These are phyloP conservation scores for Manihot esculenta DNA, from an alignment of 441 rosid genomes.

Conservation along the genomic window DNA sequence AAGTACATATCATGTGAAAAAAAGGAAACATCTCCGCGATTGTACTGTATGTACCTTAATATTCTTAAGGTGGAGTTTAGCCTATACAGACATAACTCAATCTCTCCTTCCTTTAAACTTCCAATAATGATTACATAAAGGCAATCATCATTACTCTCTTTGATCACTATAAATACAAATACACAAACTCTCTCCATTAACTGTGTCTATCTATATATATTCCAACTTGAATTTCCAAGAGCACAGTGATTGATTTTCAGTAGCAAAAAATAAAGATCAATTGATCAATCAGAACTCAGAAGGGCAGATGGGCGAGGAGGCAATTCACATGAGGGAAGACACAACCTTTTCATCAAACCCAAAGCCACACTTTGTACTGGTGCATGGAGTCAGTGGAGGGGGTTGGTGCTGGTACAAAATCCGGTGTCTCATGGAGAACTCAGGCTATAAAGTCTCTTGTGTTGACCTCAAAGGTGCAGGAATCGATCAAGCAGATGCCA, in stretches of 20 bases:
- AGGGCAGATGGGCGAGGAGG: conserved; percentile 32
- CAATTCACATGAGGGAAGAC: neutral
- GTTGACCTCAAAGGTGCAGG: conserved; percentile 76
- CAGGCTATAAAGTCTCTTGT: conserved; percentile 77
- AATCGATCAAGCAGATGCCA: conserved; percentile 48
- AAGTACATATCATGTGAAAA: neutral
- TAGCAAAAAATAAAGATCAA: no score
- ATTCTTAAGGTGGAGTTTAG: conserved; percentile 1
- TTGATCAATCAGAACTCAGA: no score
- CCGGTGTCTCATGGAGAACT: conserved; percentile 68
- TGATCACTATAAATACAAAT: conserved; percentile 22
- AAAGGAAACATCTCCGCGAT: no score
- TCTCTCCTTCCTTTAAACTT: conserved; percentile 6
- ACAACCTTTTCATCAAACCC: neutral
- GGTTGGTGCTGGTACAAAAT: conserved; percentile 97
- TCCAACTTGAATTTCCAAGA: neutral
- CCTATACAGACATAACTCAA: conserved; percentile 2
- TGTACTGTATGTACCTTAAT: neutral
- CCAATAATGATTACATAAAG: conserved; percentile 27
- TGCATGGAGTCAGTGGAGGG: conserved; percentile 78
- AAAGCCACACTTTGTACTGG: conserved; percentile 60
- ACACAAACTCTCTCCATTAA: no score
- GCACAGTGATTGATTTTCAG: neutral
- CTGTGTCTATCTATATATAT: no score
- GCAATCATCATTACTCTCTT: conserved; percentile 21